Evolutionary conservation across 768 basidiomycete genomes (phyloP).

Genomic region (Termitomyces sp.): DNA sequence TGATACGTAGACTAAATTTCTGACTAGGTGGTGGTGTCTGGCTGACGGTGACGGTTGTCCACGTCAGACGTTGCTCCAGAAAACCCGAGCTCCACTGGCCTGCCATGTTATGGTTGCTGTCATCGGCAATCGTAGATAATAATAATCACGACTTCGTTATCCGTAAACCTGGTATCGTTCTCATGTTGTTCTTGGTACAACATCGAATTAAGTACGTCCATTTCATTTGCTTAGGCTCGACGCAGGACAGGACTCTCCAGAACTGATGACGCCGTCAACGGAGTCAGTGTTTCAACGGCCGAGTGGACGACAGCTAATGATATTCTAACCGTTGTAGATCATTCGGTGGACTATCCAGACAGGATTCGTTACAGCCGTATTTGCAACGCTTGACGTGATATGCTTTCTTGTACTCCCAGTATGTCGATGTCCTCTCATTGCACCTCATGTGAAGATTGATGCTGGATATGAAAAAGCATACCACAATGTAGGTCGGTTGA

Average conservation of each 20-base stretch:
- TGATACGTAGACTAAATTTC: neutral
- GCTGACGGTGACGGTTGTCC: slow-evolving; percentile 28
- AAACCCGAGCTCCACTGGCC: slow-evolving; percentile 41
- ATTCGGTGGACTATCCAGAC: slow-evolving; percentile 34
- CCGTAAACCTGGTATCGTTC: slow-evolving; percentile 29
- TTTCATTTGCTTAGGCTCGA: slow-evolving; percentile 5
- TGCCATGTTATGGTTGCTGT: slow-evolving; percentile 39
- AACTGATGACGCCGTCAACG: slow-evolving; percentile 35
- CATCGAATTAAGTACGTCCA: neutral
- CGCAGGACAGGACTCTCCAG: slow-evolving; percentile 36
- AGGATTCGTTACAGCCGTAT: slow-evolving; percentile 30
- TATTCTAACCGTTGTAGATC: neutral
- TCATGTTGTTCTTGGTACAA: neutral
- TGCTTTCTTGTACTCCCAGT: slow-evolving; percentile 38
- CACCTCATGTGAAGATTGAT: too few species aligned
- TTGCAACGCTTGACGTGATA: slow-evolving; percentile 36
- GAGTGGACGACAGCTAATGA: neutral
- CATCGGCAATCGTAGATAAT: slow-evolving; percentile 37
- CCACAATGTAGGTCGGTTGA: slow-evolving; percentile 15
- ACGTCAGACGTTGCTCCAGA: slow-evolving; percentile 29
- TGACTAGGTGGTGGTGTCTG: slow-evolving; percentile 36
- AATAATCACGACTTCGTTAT: slow-evolving; percentile 33
- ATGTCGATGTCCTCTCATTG: slow-evolving; percentile 1
- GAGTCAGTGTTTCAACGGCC: slow-evolving; percentile 10
- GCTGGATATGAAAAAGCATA: slow-evolving; percentile 10